Conservation (phyloP, 345 rosid species). For the Populus simonii region DNA sequence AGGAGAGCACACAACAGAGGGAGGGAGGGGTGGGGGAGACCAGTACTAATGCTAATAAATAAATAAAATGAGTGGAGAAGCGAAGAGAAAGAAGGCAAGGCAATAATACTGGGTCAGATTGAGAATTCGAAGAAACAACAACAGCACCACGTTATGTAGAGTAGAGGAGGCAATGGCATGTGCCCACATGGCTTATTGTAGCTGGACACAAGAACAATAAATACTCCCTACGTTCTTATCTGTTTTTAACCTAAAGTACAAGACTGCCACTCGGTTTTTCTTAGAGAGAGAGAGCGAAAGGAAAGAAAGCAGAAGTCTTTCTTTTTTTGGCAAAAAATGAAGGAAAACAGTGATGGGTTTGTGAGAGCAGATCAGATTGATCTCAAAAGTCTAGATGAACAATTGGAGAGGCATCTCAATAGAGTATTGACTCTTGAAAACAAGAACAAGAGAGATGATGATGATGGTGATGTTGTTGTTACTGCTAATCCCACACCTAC, state of each 20-base stretch:
- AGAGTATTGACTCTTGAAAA: constrained; percentile 63
- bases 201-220: constrained; percentile 5
- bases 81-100: background rate
- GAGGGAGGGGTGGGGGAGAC: background rate
- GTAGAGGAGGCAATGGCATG: constrained; percentile 21
- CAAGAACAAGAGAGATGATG: constrained; percentile 43
- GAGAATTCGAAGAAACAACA: background rate
- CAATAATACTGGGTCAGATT: background rate
- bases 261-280: background rate
- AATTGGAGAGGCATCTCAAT: constrained; percentile 78
- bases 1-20: background rate
- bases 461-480: background rate
- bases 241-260: background rate
- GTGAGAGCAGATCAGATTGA: constrained; percentile 99
- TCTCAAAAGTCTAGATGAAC: constrained; percentile 92
- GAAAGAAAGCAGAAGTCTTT: background rate
- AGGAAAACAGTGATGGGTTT: constrained; percentile 71
- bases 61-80: too few species aligned
- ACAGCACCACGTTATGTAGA: constrained; percentile 10
- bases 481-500: constrained; percentile 9
- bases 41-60: background rate
- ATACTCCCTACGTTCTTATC: background rate
- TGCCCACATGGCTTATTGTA: constrained; percentile 21
- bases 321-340: constrained; percentile 28
- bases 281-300: background rate